Evolutionary conservation across 1,284 basidiomycete species (phyloP), one percentile per base, ranked within the genome.

Genomic region (Tilletia setariae): DNA sequence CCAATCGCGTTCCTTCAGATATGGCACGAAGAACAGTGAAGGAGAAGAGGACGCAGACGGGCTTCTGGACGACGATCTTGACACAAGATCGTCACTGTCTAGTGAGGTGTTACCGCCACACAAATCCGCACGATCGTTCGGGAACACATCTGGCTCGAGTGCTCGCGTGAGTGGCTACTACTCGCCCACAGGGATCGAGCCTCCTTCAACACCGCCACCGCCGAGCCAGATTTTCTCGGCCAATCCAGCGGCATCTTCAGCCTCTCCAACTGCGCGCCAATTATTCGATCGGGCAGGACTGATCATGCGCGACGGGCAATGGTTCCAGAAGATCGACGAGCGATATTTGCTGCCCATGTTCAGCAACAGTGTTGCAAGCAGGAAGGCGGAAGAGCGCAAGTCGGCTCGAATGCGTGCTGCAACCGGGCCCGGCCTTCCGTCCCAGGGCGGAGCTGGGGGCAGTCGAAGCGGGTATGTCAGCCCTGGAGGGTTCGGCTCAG

Each of bases 271-370:
- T 2, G 72, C 74, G 19, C 71, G 72, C 40, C 75, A 76, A 67
- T 65, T 79, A 11, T 69, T 82, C 7, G 77, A 81, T 64, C 74
- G 72, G 13, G 80, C 79, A 2, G 79, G 79, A 6, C 64, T 82
- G 9, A 81, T 82, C 61, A 75, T 82, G 84, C 81, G 85, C 21
- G 86, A 88, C 71, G 87, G 87, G 6, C 92, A 94, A 83, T 98
- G 95, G 94, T 98, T 98, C 88, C 94, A 94, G 75, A 87, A 90
- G 40, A 85, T 98, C 59, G 95, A 98, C 83, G 93, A 98, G 83
- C 87, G 93, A 70, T 98, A 97, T 82, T 86, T 98, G 19, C 84
- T 98, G 2, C 96, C 95, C 16, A 85, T 97, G 49, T 98, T 98
- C 85, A 93, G 91, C 68, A 98, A 98, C 68, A 75, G 83, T 35